Evolutionary conservation across 345 rosid species (phyloP).

Genomic region (Gossypium bickii): DNA sequence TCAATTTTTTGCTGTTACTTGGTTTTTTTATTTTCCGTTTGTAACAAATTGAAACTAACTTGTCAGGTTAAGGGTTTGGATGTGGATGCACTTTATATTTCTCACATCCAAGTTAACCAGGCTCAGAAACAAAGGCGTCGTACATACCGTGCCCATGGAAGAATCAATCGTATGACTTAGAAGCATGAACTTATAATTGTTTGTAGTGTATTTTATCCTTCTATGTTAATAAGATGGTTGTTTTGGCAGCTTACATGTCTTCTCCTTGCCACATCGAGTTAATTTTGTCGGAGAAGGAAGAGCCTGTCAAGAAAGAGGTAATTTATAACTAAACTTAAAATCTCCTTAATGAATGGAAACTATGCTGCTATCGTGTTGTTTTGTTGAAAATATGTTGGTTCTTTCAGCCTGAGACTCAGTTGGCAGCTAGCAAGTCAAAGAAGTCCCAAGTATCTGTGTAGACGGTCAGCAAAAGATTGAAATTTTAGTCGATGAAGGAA

Average conservation of each 20-base stretch:
- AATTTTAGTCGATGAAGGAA: neutral
- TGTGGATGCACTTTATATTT: conserved; percentile 70
- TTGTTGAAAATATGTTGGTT: neutral
- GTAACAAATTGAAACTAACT: neutral
- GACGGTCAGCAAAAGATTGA: conserved; percentile 18
- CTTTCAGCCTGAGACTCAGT: conserved; percentile 79
- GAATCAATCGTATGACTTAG: conserved; percentile 73
- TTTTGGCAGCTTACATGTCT: conserved; percentile 81
- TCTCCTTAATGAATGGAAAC: neutral
- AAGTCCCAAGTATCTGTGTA: conserved; percentile 37
- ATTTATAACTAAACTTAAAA: neutral
- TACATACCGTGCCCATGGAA: conserved; percentile 97
- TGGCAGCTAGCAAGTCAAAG: conserved; percentile 32
- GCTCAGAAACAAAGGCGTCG: conserved; percentile 94
- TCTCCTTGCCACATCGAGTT: conserved; percentile 95
- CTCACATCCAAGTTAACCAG: conserved; percentile 95
- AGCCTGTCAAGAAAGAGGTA: conserved; percentile 94
- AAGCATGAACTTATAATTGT: neutral
- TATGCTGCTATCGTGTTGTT: neutral
- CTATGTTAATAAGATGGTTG: neutral
- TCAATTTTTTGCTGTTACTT: no score
- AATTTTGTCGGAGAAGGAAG: conserved; percentile 88
- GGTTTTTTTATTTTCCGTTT: neutral
- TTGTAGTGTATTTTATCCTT: neutral
- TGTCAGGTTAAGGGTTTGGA: conserved; percentile 93